These are phyloP conservation scores for Rhizopogon salebrosus DNA, from an alignment of 768 basidiomycete genomes.

Conservation along the genomic window DNA sequence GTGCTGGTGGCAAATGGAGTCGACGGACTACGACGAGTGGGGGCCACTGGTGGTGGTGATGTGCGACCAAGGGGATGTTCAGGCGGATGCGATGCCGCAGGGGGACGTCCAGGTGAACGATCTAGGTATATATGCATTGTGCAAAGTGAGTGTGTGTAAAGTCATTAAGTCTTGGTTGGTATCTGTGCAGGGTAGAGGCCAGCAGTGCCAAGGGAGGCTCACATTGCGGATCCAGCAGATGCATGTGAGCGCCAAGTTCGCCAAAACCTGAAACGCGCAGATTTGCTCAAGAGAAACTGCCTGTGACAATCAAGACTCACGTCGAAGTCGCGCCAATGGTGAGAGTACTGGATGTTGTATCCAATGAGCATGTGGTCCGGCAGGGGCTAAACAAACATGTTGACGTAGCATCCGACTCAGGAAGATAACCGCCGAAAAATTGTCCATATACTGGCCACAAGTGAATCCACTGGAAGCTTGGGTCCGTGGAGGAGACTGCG, in stretches of 20 bases:
- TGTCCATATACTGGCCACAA: conserved; percentile 40
- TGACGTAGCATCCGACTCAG: conserved; percentile 31
- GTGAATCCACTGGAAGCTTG: conserved; percentile 41
- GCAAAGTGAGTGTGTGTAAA: not conserved
- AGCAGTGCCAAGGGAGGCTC: conserved; percentile 7
- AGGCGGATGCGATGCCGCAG: too few relatives aligned
- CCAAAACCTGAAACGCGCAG: conserved; percentile 13
- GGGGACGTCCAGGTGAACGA: too few relatives aligned
- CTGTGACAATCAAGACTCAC: conserved; percentile 22
- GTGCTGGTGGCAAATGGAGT: too few relatives aligned
- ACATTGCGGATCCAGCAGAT: conserved; percentile 23
- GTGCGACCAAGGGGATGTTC: too few relatives aligned
- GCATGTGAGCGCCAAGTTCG: conserved; percentile 25
- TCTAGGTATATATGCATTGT: not conserved
- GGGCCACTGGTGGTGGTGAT: too few relatives aligned
- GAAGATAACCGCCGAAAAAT: conserved; percentile 47
- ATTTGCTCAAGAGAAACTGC: not conserved
- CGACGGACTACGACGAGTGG: too few relatives aligned
- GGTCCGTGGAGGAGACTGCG: too few relatives aligned
- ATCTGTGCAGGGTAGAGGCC: not conserved
- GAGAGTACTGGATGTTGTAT: conserved; percentile 59
- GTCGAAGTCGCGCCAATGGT: conserved; percentile 46
- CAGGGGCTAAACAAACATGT: conserved; percentile 52
- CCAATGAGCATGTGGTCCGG: conserved; percentile 32
- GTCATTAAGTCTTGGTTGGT: not conserved